Conservation (phyloP, 179 eudicot genomes). For the Beta lomatogona region DNA sequence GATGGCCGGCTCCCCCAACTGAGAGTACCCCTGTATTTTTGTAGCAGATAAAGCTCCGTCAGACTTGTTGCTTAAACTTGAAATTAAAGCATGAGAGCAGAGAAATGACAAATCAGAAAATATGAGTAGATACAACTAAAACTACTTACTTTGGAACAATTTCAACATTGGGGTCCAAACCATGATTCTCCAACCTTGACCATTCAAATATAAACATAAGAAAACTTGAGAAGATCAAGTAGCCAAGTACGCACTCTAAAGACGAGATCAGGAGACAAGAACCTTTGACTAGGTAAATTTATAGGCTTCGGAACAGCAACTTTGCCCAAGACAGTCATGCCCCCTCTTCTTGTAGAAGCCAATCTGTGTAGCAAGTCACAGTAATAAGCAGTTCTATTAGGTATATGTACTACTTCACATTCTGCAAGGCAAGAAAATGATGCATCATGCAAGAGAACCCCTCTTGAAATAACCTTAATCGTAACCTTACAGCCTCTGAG, state of each 20-base stretch:
- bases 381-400: background rate
- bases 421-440: background rate
- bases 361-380: slow-evolving; percentile 51
- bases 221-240: slow-evolving; percentile 27
- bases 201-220: slow-evolving; percentile 26
- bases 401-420: background rate
- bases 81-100: background rate
- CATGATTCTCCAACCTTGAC: slow-evolving; percentile 95
- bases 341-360: slow-evolving; percentile 86
- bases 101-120: background rate
- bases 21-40: slow-evolving; percentile 73
- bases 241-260: slow-evolving; percentile 4
- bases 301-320: slow-evolving; percentile 97
- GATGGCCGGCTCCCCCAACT: slow-evolving; percentile 95
- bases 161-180: slow-evolving; percentile 91
- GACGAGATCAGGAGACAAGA: slow-evolving; percentile 23
- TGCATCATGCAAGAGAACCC: too few species aligned
- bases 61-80: slow-evolving; percentile 9
- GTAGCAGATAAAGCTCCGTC: slow-evolving; percentile 12
- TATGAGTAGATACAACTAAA: slow-evolving; percentile 9
- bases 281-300: slow-evolving; percentile 97
- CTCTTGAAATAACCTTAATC: too few species aligned
- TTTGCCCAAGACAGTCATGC: slow-evolving; percentile 96
- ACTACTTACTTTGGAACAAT: slow-evolving; percentile 97
- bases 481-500: too few species aligned